Evolutionary conservation across 2,329 filamentous ascomycete genomes (phyloP), one percentile per base, ranked within the genome.

Genomic region (Hirsutella rhossiliensis): DNA sequence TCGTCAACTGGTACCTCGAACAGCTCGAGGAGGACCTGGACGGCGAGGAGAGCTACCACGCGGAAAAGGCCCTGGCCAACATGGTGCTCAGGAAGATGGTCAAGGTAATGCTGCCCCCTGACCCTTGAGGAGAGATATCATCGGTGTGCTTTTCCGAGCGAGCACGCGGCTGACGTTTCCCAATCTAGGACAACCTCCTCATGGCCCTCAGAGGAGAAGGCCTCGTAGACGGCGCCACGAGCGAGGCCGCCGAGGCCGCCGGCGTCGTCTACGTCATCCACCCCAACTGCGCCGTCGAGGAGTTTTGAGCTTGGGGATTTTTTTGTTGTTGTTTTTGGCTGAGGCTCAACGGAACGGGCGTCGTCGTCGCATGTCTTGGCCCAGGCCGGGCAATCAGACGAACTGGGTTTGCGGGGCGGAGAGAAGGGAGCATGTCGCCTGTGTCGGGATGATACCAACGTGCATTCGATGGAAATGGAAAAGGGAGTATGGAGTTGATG

Each of bases 1-100:
- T 98, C 29, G 65, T 94, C 29, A 68, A 86, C 42, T 95, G 88
- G 87, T 98, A 95, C 61, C 72, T 97, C 19, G 90, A 97, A 66
- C 82, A 90, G 64, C 84, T 85, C 55, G 92, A 98, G 62, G 76
- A 80, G 17, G 84, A 94, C 57, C 67, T 98, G 47, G 74, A 84
- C 31, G 83, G 71, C 37, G 82, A 94, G 62, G 87, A 94, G 45
- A 87, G 89, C 53, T 74, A 94, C 56, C 76, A 89, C 58, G 70
- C 68, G 15, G 88, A 97, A 66, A 76, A 78, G 58, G 70, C 70
- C 3, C 66, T 95, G 45, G 83, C 82, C 13, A 76, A 71, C 59
- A 92, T 95, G 75, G 90, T 98, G 43, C 66, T 98, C 53, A 94
- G 86, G 74, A 83, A 87, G 64, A 94, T 97, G 83, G 84, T 96